Percentiles rank a stretch among this genome's conserved stretches.
phyloP scores from a whole-genome alignment of 495 filamentous ascomycete species.

The Letharia lupina region DNA sequence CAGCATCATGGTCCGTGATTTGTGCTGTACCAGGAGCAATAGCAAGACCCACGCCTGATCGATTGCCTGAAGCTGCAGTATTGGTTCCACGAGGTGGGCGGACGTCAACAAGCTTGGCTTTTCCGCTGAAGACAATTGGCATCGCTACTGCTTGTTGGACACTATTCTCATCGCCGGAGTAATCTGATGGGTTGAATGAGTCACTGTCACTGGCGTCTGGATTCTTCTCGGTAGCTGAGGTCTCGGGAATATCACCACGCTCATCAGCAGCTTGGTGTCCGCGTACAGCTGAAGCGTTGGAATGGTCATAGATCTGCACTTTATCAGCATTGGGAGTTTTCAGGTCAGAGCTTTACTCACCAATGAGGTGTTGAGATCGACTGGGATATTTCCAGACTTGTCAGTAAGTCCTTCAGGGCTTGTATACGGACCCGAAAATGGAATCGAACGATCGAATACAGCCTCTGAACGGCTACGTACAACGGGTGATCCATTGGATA shows the following conservation, averaged over 20 bases:
- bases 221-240: neutral
- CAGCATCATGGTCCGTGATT: neutral
- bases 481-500: neutral
- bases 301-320: neutral
- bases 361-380: neutral
- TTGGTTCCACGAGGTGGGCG: neutral
- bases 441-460: neutral
- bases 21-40: neutral
- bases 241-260: neutral
- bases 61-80: neutral
- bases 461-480: neutral
- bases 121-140: neutral
- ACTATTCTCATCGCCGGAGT: conserved; percentile 9
- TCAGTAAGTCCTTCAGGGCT: neutral
- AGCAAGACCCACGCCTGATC: neutral
- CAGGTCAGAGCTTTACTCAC: neutral
- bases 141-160: conserved; percentile 3
- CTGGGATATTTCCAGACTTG: neutral
- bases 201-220: neutral
- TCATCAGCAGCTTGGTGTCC: neutral
- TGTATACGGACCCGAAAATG: neutral
- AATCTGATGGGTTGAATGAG: conserved; percentile 5
- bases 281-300: neutral
- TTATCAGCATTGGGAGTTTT: neutral
- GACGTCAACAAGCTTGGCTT: neutral